These are phyloP conservation scores for Cercospora sojina DNA, from an alignment of 2,329 filamentous ascomycete species.

Conservation along the genomic window DNA sequence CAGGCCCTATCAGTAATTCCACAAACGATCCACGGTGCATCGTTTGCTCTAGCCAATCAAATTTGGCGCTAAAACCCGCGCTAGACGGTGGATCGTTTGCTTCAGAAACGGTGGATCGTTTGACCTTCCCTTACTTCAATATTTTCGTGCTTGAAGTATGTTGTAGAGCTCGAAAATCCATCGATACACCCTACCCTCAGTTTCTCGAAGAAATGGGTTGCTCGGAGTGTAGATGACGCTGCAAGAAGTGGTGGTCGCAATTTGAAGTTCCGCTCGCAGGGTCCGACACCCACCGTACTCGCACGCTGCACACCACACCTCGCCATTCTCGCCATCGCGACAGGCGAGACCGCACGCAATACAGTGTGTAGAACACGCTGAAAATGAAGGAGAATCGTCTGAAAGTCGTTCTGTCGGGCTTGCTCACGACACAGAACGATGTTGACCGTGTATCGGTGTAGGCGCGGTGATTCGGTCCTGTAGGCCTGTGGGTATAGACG, in stretches of 20 bases:
- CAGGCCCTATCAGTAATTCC: background rate
- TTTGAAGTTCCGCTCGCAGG: background rate
- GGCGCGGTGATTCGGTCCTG: too few relatives aligned
- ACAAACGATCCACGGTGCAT: background rate
- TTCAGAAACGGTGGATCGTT: background rate
- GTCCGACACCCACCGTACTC: background rate
- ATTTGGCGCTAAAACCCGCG: background rate
- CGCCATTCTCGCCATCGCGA: background rate
- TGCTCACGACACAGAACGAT: background rate
- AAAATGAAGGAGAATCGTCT: background rate
- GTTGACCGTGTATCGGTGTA: background rate
- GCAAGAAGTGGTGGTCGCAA: too few relatives aligned
- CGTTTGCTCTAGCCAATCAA: background rate
- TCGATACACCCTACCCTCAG: too few relatives aligned
- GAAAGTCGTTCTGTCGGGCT: background rate
- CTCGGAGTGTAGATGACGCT: background rate
- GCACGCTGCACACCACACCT: background rate
- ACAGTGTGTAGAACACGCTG: background rate
- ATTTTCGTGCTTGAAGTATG: background rate
- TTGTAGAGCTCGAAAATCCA: too few relatives aligned
- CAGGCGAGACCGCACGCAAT: background rate
- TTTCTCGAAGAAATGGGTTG: background rate
- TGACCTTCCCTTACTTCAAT: background rate
- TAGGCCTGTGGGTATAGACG: too few relatives aligned
- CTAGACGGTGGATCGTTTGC: background rate